Evolutionary conservation across 2,329 filamentous ascomycete species (phyloP), one percentile per base, ranked within the genome.

Genomic region (Madurella fahalii): DNA sequence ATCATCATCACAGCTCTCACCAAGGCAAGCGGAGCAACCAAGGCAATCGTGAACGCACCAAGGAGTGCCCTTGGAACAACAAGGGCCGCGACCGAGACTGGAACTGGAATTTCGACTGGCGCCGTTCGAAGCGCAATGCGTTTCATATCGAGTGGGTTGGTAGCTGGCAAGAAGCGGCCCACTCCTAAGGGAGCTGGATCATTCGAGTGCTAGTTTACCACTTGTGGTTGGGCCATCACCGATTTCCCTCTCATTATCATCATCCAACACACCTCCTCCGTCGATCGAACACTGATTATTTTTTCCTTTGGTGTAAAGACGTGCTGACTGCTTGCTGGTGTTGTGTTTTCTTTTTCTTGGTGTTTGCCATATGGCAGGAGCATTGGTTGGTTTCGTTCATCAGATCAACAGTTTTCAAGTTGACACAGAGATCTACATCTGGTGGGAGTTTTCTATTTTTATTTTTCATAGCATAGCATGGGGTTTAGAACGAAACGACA

Each of bases 71-170:
- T 55, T 80, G 79, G 76, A 78, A 72, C 60, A 81, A 79, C 60
- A 81, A 79, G 68, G 77, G 77, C 61, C 71, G 65, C 62, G 67
- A 64, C 56, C 77, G 80, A 74, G 81, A 84, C 71, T 78, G 76
- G 75, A 81, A 80, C 58, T 71, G 67, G 69, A 72, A 73, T 51
- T 62, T 64, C 47, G 63, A 66, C 61, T 83, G 81, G 80, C 80
- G 81, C 67, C 77, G 81, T 67, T 84, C 87, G 60, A 77, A 74
- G 67, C 80, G 80, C 64, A 72, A 78, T 67, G 86, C 87, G 74
- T 81, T 89, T 71, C 88, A 93, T 68, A 75, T 92, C 77, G 91
- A 95, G 83, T 95, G 93, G 86, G 90, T 96, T 84, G 91, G 91
- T 78, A 90, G 89, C 75, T 95, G 89, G 84, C 85, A 89, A 72